Conservation (phyloP, 345 rosid species). For the Mallotus nudiflorus region DNA sequence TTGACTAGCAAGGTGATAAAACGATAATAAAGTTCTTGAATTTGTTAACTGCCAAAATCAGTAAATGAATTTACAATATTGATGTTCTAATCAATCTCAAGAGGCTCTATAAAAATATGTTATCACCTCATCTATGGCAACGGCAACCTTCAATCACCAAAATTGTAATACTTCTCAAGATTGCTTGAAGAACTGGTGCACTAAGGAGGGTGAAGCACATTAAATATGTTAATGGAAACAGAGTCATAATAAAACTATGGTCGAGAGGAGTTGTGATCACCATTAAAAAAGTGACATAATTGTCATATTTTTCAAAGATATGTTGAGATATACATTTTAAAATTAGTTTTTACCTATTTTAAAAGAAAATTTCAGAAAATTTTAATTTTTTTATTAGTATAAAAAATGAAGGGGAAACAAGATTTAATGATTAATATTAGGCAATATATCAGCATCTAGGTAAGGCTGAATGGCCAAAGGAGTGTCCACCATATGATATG, state of each 20-base stretch:
- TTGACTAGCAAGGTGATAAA: background rate
- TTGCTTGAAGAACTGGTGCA: slow-evolving; percentile 51
- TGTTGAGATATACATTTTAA: too few species aligned
- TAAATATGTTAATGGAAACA: slow-evolving; percentile 87
- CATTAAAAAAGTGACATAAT: too few species aligned
- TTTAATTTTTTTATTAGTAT: too few species aligned
- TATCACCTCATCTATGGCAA: slow-evolving; percentile 75
- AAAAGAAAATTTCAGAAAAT: too few species aligned
- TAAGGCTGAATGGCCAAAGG: too few species aligned
- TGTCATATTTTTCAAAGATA: too few species aligned
- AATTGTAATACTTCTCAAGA: slow-evolving; percentile 76
- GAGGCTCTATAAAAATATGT: slow-evolving; percentile 7
- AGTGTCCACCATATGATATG: too few species aligned
- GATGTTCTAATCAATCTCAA: background rate
- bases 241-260: slow-evolving; percentile 93
- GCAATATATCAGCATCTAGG: too few species aligned
- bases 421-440: too few species aligned
- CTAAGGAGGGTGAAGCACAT: slow-evolving; percentile 85
- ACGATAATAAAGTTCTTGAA: background rate
- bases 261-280: slow-evolving; percentile 92
- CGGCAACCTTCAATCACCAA: slow-evolving; percentile 57
- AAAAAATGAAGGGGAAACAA: too few species aligned
- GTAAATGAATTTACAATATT: background rate
- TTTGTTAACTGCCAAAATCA: background rate
- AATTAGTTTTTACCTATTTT: too few species aligned